Base-by-base conservation (phyloP, 2,329 filamentous ascomycete genomes). In the Aspergillus floridensis region DNA sequence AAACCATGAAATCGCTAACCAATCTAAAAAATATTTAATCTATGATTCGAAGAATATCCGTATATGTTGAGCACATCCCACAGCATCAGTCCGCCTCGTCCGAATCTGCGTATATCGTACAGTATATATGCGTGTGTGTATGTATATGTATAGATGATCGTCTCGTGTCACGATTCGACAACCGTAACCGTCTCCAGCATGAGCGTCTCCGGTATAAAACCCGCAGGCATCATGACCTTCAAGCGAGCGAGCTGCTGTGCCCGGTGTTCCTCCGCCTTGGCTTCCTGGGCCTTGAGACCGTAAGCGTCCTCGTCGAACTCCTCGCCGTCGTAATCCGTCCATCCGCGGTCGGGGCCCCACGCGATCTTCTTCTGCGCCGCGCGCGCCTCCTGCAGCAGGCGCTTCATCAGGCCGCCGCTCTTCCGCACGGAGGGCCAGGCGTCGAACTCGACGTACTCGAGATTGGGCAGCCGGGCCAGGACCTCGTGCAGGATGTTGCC, bases 361-460 rank as follows among this genome's bases (percentile, higher is more conserved):
- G 67, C 70, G 32, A 77, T 68, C 57, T 72, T 72, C 61, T 75
- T 76, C 24, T 68, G 63, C 3, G 72, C 69, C 19, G 61, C n/a
- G 21, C 67, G 70, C 2, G 70, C 67, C 60, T 79, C 77, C 12
- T 68, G 58, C 26, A 76, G 55, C 46, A 87, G 65, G n/a, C 79
- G 79, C 31, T 71, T 72, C 68, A 86, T 76, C 54, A 87, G 67
- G 12, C 81, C 79, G 7, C 81, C 79, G 38, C 77, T 74, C 63
- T 79, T 81, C 57, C 76, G 75, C 5, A 87, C 81, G 21, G 79
- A 80, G 0, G 82, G 79, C 64, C 80, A 85, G 2, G 79, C 84
- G 70, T 87, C 84, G 53, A 87, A 82, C 68, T 85, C 80, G 3
- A 87, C 78, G 41, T 78, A 76, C 6, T 74, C 68, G 32, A 86